phyloP scores from a whole-genome alignment of 257 asterid genomes.

The Fraxinus quadrangulata region DNA sequence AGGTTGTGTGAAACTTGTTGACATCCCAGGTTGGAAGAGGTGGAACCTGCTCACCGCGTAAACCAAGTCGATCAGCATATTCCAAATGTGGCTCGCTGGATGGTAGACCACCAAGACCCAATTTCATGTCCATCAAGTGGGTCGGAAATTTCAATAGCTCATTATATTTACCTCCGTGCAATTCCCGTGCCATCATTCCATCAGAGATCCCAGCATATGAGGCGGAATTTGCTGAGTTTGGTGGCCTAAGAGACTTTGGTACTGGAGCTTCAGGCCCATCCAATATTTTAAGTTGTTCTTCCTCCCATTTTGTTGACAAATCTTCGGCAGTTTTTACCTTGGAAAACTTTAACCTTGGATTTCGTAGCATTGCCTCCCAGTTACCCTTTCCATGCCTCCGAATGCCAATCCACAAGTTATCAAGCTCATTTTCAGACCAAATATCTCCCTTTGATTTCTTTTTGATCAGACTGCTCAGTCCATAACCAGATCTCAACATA shows the following conservation, averaged over 20 bases:
- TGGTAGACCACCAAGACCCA: constrained; percentile 69
- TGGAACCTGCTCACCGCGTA: not conserved
- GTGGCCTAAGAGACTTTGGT: constrained; percentile 46
- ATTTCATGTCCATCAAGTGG: constrained; percentile 81
- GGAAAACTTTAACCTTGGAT: constrained; percentile 76
- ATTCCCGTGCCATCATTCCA: constrained; percentile 66
- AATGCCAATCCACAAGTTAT: constrained; percentile 92
- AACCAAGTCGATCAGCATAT: constrained; percentile 46
- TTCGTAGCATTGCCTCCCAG: constrained; percentile 86
- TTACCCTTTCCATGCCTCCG: constrained; percentile 90
- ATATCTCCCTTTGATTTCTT: constrained; percentile 56
- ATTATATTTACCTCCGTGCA: constrained; percentile 59
- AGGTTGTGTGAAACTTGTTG: constrained; percentile 47
- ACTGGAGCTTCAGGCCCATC: constrained; percentile 54
- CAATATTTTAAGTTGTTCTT: constrained; percentile 77
- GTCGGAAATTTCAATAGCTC: constrained; percentile 55
- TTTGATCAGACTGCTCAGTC: constrained; percentile 45
- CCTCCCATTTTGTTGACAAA: constrained; percentile 82
- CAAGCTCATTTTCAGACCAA: constrained; percentile 96
- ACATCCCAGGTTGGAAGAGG: not conserved
- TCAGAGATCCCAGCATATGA: constrained; percentile 66
- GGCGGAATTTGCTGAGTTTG: constrained; percentile 43
- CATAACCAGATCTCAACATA: constrained; percentile 73
- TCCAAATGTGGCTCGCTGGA: constrained; percentile 45
- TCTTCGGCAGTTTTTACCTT: constrained; percentile 71